A percentile compares a stretch with the other conserved stretches of the same genome.
phyloP scores from a whole-genome alignment of 305 asterid genomes.

The Fraxinus xanthoxyloides region DNA sequence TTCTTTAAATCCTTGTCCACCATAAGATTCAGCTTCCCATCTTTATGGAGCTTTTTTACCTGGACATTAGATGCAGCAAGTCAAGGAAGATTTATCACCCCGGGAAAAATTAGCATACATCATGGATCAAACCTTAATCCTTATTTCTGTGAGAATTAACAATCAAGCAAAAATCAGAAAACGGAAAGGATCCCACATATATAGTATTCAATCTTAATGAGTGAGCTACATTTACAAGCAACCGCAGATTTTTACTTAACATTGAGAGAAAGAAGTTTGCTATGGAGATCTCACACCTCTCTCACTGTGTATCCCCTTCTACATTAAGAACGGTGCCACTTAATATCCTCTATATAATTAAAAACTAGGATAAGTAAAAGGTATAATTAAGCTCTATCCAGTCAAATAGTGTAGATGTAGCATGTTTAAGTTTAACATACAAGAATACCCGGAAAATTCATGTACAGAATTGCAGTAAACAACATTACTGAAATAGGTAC shows the following conservation, averaged over 20 bases:
- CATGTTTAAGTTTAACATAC: neutral
- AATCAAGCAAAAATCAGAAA: no score
- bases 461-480: neutral
- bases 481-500: neutral
- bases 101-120: neutral
- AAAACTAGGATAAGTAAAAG: neutral
- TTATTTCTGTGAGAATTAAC: no score
- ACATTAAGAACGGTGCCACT: neutral
- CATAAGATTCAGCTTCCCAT: conserved; percentile 63
- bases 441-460: neutral
- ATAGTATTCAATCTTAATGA: no score
- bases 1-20: conserved; percentile 63
- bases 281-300: no score
- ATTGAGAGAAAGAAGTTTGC: no score
- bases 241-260: no score
- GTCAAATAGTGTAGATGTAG: no score
- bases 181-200: no score
- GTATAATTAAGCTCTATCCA: neutral
- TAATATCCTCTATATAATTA: neutral
- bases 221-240: no score
- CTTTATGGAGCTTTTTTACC: conserved; percentile 86
- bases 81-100: neutral
- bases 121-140: neutral
- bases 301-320: no score
- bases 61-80: conserved; percentile 20